Base-by-base conservation (phyloP, 2,329 filamentous ascomycete genomes). In the Cercospora citrullina region DNA sequence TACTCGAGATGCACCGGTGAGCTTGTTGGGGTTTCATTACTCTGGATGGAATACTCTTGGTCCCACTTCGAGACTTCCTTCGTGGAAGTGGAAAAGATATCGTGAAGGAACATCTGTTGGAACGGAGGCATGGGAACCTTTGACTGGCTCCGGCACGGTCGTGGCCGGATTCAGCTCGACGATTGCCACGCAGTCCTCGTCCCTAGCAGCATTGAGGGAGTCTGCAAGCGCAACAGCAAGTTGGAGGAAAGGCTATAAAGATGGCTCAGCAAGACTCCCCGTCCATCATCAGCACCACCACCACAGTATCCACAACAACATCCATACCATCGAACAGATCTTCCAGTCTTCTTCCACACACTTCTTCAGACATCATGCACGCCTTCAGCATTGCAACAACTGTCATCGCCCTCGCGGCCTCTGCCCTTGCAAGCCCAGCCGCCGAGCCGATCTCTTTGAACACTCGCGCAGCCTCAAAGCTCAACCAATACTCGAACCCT, bases 401-500 rank as follows among this genome's bases (percentile, higher is more conserved):
- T 51, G 31, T n/a, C 48, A n/a, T 63, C 18, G 48, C 48, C 61
- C 16, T 63, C 30, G 51, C 23, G n/a, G 30, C 28, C 16, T 63
- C 61, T 14, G 30, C 30, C 9, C 30, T 63, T 1, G 61, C 61
- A 18, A 23, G 51, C 16, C 61, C 61, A 30, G 39, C 33, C 8
- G 31, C 45, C 6, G 45, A 63, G n/a, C n/a, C 61, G 14, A 14
- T 39, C 33, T 28, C 10, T 8, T 31, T 63, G n/a, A 23, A 57
- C 51, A 23, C 61, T 21, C 61, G 61, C 8, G 59, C 60, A 12
- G 33, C 51, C 21, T 59, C 61, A 5, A 63, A 63, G 62, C 62
- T 64, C 30, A 64, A 64, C 12, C 53, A 64, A 18, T 64, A 64
- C 53, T 45, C 62, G 12, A 64, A 64, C 36, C n/a, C 51, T 5